These are phyloP conservation scores for Fragosphaeria purpurea DNA, from an alignment of 2,329 filamentous ascomycete genomes.

Conservation along the genomic window DNA sequence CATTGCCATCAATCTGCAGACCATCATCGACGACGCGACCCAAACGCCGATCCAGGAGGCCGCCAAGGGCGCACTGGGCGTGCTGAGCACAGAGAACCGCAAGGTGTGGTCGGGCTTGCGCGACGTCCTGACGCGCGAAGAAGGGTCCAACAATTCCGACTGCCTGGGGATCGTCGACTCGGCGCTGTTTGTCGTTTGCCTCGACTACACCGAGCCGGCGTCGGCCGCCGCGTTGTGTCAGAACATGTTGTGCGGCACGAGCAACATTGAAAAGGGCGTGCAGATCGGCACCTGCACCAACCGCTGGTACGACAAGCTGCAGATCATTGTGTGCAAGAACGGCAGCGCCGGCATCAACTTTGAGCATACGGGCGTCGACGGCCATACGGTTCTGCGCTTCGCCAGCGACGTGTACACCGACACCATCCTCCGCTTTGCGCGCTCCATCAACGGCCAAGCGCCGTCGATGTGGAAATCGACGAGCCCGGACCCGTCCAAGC, in stretches of 20 bases:
- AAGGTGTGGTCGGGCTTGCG: conserved; percentile 91
- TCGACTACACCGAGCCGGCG: conserved; percentile 82
- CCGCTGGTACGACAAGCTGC: conserved; percentile 97
- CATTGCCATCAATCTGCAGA: conserved; percentile 80
- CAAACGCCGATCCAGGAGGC: conserved; percentile 87
- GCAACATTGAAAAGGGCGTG: conserved; percentile 80
- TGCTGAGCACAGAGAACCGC: conserved; percentile 90
- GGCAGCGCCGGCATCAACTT: conserved; percentile 98
- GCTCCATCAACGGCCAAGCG: conserved; percentile 88
- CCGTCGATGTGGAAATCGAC: conserved; percentile 84
- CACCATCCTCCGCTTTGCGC: conserved; percentile 89
- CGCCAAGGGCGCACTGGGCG: conserved; percentile 87
- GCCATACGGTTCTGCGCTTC: conserved; percentile 91
- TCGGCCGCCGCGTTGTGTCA: conserved; percentile 80
- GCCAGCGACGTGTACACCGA: conserved; percentile 96
- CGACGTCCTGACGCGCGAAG: conserved; percentile 76
- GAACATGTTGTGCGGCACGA: conserved; percentile 97
- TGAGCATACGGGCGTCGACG: conserved; percentile 95
- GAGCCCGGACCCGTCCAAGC: conserved; percentile 85
- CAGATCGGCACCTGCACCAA: conserved; percentile 98
- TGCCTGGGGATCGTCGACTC: conserved; percentile 93
- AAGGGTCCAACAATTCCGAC: conserved; percentile 88
- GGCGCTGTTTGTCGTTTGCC: conserved; percentile 80
- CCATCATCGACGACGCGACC: conserved; percentile 81
- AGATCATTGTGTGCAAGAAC: conserved; percentile 98